Evolutionary conservation across 2,329 filamentous ascomycete genomes (phyloP).

Genomic region (Verticillium isaacii): DNA sequence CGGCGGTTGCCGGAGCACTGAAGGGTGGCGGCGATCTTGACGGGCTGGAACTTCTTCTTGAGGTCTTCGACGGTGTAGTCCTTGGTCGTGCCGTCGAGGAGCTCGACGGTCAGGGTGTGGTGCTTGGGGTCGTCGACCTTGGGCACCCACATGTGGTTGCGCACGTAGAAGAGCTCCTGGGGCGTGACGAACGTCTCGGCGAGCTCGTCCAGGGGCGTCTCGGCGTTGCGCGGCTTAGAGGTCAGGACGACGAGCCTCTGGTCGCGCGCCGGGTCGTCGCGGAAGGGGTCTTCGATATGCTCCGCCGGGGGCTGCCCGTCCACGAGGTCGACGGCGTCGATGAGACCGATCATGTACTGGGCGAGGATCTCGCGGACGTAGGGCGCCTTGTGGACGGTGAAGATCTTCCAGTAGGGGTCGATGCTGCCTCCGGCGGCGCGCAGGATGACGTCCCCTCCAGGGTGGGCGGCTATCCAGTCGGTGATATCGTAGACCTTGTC

Average conservation of each 20-base stretch:
- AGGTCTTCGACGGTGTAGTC: conserved; percentile 51
- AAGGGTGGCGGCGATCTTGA: conserved; percentile 48
- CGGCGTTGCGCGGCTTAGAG: conserved; percentile 55
- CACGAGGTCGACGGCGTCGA: conserved; percentile 55
- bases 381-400: conserved; percentile 61
- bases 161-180: conserved; percentile 27
- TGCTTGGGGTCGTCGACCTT: conserved; percentile 31
- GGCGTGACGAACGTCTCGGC: conserved; percentile 47
- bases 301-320: conserved; percentile 49
- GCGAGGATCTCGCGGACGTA: conserved; percentile 61
- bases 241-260: conserved; percentile 45
- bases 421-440: conserved; percentile 60
- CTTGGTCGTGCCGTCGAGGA: conserved; percentile 47
- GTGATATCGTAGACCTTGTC: conserved; percentile 68
- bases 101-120: conserved; percentile 48
- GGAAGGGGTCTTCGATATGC: conserved; percentile 56
- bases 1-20: conserved; percentile 60
- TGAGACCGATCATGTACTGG: conserved; percentile 59
- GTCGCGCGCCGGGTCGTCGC: conserved; percentile 48
- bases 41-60: conserved; percentile 42
- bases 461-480: conserved; percentile 61
- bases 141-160: conserved; percentile 63
- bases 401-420: conserved; percentile 67
- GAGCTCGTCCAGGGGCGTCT: conserved; percentile 48
- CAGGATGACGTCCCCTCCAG: conserved; percentile 64